These are phyloP conservation scores for Debaryomyces sp. DNA, from an alignment of 1,139 yeast genomes.

Conservation along the genomic window DNA sequence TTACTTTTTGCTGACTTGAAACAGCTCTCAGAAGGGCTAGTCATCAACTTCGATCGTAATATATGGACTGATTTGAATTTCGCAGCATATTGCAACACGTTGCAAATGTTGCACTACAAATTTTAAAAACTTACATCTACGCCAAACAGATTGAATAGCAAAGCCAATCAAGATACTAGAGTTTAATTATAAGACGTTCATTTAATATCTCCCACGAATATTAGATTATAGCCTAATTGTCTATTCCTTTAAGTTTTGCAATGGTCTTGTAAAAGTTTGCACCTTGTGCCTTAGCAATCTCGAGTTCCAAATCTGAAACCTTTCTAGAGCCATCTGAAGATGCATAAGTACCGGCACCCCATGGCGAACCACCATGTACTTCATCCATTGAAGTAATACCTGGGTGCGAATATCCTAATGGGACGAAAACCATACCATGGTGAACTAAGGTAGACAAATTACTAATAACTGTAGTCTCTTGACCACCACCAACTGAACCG, in stretches of 20 bases:
- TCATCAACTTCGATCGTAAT: not conserved
- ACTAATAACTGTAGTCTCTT: slow-evolving; percentile 39
- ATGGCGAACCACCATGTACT: slow-evolving; percentile 44
- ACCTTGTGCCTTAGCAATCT: slow-evolving; percentile 38
- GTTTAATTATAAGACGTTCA: too few species aligned
- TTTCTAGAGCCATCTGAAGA: slow-evolving; percentile 41
- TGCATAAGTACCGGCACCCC: slow-evolving; percentile 47
- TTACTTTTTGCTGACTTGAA: too few species aligned
- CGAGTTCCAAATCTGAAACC: slow-evolving; percentile 36
- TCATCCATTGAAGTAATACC: slow-evolving; percentile 32
- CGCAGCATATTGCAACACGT: not conserved
- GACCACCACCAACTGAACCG: slow-evolving; percentile 44
- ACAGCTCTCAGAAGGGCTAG: too few species aligned
- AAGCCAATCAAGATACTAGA: not conserved
- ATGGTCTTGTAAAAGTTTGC: slow-evolving; percentile 30
- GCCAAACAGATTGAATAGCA: not conserved
- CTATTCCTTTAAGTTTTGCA: slow-evolving; percentile 16
- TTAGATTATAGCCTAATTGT: not conserved
- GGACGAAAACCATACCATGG: slow-evolving; percentile 42
- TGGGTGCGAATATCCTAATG: slow-evolving; percentile 40
- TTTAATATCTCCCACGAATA: too few species aligned
- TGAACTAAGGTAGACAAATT: slow-evolving; percentile 36
- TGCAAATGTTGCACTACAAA: not conserved
- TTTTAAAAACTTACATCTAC: not conserved
- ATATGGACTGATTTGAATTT: not conserved